Conservation (phyloP, 139 green algal species). For the Tetradesmus lagerheimii region DNA sequence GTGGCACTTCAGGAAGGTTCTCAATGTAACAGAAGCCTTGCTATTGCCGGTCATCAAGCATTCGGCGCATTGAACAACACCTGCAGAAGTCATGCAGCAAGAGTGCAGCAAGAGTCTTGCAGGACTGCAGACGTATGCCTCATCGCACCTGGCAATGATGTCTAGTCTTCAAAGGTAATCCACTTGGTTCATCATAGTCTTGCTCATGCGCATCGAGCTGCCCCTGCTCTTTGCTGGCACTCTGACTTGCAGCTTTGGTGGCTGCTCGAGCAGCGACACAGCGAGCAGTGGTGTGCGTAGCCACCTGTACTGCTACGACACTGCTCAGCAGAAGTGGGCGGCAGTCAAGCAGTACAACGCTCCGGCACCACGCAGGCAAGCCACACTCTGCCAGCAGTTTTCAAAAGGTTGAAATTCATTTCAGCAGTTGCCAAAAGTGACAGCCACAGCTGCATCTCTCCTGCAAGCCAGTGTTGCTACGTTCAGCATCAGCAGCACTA, state of each 20-base stretch:
- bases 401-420: no score
- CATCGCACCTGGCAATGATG: no score
- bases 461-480: neutral
- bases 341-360: conserved; percentile 14
- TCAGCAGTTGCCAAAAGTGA: no score
- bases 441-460: neutral
- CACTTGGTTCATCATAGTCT: no score
- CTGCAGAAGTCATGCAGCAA: no score
- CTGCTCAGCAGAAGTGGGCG: conserved; percentile 4
- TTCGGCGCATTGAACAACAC: no score
- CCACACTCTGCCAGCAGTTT: neutral
- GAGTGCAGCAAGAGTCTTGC: no score
- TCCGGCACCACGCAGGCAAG: neutral
- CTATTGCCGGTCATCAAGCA: no score
- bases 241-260: neutral
- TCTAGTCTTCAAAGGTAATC: no score
- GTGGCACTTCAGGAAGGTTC: neutral
- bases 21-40: no score
- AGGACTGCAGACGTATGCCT: no score
- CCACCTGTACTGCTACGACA: conserved; percentile 24
- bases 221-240: neutral
- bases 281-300: neutral
- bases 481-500: neutral
- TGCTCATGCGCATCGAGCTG: neutral
- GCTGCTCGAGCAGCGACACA: conserved; percentile 4